These are phyloP conservation scores for Solanum pennellii DNA, from an alignment of 257 asterid genomes.

Conservation along the genomic window DNA sequence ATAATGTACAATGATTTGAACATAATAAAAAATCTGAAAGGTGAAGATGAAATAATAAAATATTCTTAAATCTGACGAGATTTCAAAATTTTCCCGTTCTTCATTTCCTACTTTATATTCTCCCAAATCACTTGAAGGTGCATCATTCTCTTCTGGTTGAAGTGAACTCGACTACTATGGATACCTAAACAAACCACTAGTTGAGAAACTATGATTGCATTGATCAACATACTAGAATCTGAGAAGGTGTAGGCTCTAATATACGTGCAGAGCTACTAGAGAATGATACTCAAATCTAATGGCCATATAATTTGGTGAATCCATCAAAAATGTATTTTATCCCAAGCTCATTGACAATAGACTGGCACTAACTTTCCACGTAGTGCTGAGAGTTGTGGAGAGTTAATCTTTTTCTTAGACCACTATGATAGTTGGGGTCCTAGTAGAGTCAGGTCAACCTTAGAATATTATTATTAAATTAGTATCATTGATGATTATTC, in stretches of 20 bases:
- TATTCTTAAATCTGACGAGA: background rate
- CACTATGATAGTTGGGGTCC: background rate
- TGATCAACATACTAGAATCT: background rate
- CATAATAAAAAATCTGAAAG: background rate
- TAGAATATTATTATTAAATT: background rate
- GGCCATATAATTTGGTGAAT: background rate
- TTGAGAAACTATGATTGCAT: background rate
- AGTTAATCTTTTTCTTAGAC: background rate
- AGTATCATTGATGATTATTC: background rate
- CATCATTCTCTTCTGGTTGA: background rate
- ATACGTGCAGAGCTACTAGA: background rate
- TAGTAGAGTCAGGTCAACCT: background rate
- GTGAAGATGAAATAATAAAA: background rate
- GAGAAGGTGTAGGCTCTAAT: background rate
- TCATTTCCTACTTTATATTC: background rate
- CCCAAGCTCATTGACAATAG: background rate
- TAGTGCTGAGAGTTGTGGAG: background rate
- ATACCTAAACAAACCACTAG: background rate
- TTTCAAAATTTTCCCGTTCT: background rate
- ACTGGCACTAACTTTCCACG: background rate
- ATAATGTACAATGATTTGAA: background rate
- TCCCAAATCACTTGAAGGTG: background rate
- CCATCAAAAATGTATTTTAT: background rate
- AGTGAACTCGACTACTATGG: background rate
- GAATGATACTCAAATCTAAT: background rate